Evolutionary conservation across 2,329 filamentous ascomycete species (phyloP).

Genomic region (Fusarium gaditjirri): DNA sequence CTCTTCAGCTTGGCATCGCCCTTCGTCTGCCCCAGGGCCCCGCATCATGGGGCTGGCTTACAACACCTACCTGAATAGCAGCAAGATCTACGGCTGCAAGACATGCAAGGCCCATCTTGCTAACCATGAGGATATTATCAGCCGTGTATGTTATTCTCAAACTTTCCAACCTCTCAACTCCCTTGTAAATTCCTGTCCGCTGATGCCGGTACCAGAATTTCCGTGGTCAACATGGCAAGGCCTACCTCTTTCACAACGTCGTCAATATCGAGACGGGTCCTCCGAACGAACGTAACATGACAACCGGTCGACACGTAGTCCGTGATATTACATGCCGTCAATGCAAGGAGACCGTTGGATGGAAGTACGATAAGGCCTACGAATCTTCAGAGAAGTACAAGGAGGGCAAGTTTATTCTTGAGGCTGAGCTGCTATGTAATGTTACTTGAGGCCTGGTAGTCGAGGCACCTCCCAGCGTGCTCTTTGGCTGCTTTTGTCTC

Average conservation of each 20-base stretch:
- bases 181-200: neutral
- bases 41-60: constrained; percentile 84
- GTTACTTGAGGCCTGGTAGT: constrained; percentile 63
- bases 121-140: constrained; percentile 96
- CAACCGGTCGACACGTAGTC: constrained; percentile 92
- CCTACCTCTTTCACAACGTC: constrained; percentile 93
- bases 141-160: constrained; percentile 70
- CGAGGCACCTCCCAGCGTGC: neutral
- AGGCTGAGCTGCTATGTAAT: constrained; percentile 87
- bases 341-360: constrained; percentile 92
- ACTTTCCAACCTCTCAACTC: neutral
- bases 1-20: neutral
- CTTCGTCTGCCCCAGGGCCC: constrained; percentile 11
- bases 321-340: constrained; percentile 92
- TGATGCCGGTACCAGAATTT: constrained; percentile 76
- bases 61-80: constrained; percentile 88
- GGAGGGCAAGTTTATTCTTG: constrained; percentile 97
- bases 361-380: constrained; percentile 99
- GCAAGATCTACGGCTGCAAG: constrained; percentile 92
- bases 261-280: constrained; percentile 90
- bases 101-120: constrained; percentile 95
- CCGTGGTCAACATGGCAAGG: constrained; percentile 97
- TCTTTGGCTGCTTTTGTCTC: neutral
- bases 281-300: constrained; percentile 96
- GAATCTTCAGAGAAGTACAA: constrained; percentile 96